Base-by-base conservation (phyloP, 192 early-diverging fungal genomes). In the Spizellomyces sp. region DNA sequence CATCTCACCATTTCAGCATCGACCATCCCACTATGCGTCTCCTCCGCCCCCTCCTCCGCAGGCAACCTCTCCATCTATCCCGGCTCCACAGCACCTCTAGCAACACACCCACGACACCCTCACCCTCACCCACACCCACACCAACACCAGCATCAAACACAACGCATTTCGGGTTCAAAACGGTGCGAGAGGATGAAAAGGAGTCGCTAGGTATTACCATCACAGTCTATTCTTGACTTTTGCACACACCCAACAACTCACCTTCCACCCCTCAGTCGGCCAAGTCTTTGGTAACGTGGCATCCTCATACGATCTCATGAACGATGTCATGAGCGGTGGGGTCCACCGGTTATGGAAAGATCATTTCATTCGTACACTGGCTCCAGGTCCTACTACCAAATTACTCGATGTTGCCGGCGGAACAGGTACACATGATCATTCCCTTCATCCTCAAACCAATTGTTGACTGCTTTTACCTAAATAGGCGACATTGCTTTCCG, bases 261-360 rank as follows among this genome's bases (percentile, higher is more conserved):
- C 41, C 2, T 19, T 74, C 36, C 59, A 41, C 27, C 27, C 14
- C 48, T 15, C 73, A 93, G 95, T 99, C 44, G 90, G 88, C 58
- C 76, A 86, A 59, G 97, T 99, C 10, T 99, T 98, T 77, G 85
- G 90, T n/a, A 94, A 86, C 71, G 97, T 99, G 17, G 97, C 97
- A 4, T 77, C 82, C n/a, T 95, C 91, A 58, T 99, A 99, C 82
- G 97, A 99, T 77, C 65, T 96, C 9, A 98, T 99, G 97, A 98
- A 98, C 83, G 96, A 98, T 66, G 90, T 92, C 17, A 98, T 98
- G 96, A 92, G 90, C 75, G 81, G 86, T 42, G 97, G 97, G 42
- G 79, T 99, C 19, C 96, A 99, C 77, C 87, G 96, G 62, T 75
- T 97, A 44, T 99, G 97, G 97, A 99, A 99, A 74, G 94, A 97